A percentile compares a stretch with the other conserved stretches of the same genome.
Conservation (phyloP, 169 alveolate genomes). For the Eimeria maxima region DNA sequence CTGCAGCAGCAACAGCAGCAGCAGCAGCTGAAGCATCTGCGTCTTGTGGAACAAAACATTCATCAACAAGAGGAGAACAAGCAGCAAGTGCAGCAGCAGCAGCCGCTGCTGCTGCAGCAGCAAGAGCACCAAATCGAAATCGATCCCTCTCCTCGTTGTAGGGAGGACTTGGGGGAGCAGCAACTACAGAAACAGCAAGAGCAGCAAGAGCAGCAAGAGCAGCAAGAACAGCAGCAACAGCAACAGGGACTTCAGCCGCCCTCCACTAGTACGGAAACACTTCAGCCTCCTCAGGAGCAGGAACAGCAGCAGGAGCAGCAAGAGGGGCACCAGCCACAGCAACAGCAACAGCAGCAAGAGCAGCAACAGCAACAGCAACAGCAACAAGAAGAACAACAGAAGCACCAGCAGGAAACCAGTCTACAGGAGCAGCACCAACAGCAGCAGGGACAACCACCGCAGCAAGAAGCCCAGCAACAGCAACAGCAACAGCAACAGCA, state of each 20-base stretch:
- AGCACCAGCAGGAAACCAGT: too few species aligned
- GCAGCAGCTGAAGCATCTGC: neutral
- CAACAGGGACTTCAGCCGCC: neutral
- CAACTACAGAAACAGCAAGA: neutral
- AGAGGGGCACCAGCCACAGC: too few species aligned
- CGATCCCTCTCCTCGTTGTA: too few species aligned
- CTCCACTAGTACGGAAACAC: too few species aligned
- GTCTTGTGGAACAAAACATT: neutral
- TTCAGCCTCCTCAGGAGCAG: neutral
- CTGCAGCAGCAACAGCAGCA: neutral
- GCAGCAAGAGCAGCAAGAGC: neutral
- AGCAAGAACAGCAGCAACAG: neutral
- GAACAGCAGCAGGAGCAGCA: too few species aligned
- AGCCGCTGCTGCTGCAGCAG: neutral
- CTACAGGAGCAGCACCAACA: too few species aligned
- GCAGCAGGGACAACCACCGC: too few species aligned
- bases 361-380: neutral
- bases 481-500: too few species aligned
- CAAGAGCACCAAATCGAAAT: too few species aligned
- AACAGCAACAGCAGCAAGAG: too few species aligned
- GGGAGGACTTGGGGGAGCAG: too few species aligned
- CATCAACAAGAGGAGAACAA: neutral
- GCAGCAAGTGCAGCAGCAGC: conserved; percentile 25
- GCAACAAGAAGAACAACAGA: neutral
- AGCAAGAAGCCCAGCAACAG: too few species aligned